These are phyloP conservation scores for Cryptococcus sp. DNA, from an alignment of 1,284 basidiomycete species.

Conservation along the genomic window DNA sequence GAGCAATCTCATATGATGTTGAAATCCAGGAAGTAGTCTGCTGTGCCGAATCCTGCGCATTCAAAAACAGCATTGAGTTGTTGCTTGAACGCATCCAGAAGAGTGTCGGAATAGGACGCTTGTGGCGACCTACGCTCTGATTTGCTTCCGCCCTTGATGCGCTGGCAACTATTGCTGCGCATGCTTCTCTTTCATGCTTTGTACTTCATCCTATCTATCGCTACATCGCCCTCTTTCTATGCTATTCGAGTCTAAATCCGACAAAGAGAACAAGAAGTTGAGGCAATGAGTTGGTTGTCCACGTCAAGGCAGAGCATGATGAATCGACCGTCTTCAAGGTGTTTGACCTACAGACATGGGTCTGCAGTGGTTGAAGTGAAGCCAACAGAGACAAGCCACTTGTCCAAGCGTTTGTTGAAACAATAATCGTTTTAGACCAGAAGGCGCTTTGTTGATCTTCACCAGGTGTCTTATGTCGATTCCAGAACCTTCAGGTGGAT, in stretches of 20 bases:
- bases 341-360: slow-evolving; percentile 11
- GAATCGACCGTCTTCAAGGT: background rate
- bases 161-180: too few relatives aligned
- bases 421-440: slow-evolving; percentile 15
- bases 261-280: too few relatives aligned
- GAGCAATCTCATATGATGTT: slow-evolving; percentile 9
- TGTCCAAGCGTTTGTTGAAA: slow-evolving; percentile 15
- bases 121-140: too few relatives aligned
- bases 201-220: too few relatives aligned
- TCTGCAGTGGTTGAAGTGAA: slow-evolving; percentile 6
- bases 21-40: slow-evolving; percentile 15
- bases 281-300: slow-evolving; percentile 27
- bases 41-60: slow-evolving; percentile 14
- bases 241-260: too few relatives aligned
- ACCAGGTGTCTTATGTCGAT: slow-evolving; percentile 10
- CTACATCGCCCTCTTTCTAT: too few relatives aligned
- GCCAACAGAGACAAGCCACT: slow-evolving; percentile 4
- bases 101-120: too few relatives aligned
- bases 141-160: too few relatives aligned
- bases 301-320: slow-evolving; percentile 19
- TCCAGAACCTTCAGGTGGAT: slow-evolving; percentile 18
- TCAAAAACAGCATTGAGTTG: slow-evolving; percentile 16
- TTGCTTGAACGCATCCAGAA: slow-evolving; percentile 16
- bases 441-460: slow-evolving; percentile 19
- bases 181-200: too few relatives aligned